These are phyloP conservation scores for Oropetium thomaeum DNA, from an alignment of 176 grass and related monocot species.

Conservation along the genomic window DNA sequence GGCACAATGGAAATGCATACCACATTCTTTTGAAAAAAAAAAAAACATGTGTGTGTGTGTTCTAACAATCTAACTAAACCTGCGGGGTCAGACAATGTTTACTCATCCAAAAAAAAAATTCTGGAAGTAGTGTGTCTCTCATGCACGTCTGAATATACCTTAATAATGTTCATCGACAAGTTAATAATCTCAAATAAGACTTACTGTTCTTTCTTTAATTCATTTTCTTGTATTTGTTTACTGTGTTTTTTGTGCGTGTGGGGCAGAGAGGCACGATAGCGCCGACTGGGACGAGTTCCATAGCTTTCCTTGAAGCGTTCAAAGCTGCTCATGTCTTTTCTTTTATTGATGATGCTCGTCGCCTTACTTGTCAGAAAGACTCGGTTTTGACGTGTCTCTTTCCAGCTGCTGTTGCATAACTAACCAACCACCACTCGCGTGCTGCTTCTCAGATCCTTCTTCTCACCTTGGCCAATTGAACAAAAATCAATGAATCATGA, in stretches of 20 bases:
- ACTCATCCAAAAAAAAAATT: no score
- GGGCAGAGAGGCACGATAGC: no score
- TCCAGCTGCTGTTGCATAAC: no score
- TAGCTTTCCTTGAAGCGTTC: neutral
- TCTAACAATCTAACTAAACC: no score
- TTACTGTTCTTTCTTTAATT: neutral
- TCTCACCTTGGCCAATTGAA: no score
- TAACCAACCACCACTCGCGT: no score
- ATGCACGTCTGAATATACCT: no score
- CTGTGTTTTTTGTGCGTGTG: neutral
- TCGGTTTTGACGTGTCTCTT: neutral
- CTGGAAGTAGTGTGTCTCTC: neutral
- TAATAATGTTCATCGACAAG: neutral
- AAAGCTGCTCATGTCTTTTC: neutral
- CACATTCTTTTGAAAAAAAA: neutral
- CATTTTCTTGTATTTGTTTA: neutral
- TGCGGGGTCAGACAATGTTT: no score
- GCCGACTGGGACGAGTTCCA: neutral
- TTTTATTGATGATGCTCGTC: neutral
- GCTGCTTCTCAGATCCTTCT: neutral
- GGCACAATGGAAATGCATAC: neutral
- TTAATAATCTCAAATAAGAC: neutral
- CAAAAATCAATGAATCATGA: no score
- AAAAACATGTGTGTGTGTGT: no score
- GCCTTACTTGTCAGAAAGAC: neutral